Conservation (phyloP, 2,329 filamentous ascomycete genomes). For the Fusarium chuoi region DNA sequence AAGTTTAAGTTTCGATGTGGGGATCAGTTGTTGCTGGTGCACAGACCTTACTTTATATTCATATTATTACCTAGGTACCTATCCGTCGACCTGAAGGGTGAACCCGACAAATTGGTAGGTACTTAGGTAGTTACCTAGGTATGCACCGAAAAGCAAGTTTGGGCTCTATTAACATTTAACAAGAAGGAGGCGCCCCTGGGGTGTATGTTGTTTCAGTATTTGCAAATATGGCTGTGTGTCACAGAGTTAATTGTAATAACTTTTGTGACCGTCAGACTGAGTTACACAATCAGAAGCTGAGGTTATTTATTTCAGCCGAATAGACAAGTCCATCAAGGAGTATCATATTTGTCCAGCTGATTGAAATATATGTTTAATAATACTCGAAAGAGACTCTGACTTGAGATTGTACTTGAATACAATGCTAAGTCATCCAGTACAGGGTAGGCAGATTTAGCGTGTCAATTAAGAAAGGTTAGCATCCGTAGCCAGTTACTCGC, state of each 20-base stretch:
- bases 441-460: background rate
- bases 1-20: constrained; percentile 20
- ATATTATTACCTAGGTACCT: background rate
- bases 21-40: background rate
- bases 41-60: background rate
- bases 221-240: background rate
- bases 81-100: background rate
- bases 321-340: background rate
- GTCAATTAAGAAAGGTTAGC: background rate
- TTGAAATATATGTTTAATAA: background rate
- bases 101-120: background rate
- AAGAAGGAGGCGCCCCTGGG: background rate
- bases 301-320: background rate
- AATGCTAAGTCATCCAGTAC: background rate
- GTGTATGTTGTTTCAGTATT: background rate
- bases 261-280: background rate
- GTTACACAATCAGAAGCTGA: background rate
- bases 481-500: background rate
- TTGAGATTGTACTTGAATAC: background rate
- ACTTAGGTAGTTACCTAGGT: background rate
- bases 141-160: background rate
- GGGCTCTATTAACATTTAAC: too few relatives aligned
- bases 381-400: background rate
- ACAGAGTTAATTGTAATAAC: background rate
- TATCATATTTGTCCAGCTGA: too few relatives aligned